Evolutionary conservation across 2,329 filamentous ascomycete species (phyloP).

Genomic region (Colletotrichum musae): DNA sequence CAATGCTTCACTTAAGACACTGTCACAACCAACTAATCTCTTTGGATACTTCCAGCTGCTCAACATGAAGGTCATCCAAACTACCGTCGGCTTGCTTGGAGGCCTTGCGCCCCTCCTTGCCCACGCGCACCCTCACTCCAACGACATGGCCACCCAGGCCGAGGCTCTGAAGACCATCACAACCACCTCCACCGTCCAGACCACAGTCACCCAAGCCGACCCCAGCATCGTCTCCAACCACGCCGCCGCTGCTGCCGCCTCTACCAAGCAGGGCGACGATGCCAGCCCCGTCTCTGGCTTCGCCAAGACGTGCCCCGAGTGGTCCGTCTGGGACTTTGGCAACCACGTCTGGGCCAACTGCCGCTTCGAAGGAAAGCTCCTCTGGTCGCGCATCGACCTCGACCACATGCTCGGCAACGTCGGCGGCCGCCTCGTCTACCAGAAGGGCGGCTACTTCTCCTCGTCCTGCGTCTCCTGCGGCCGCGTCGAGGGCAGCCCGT

Average conservation of each 20-base stretch:
- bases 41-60: background rate
- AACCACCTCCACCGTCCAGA: background rate
- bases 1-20: background rate
- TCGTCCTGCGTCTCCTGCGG: conserved; percentile 17
- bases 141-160: background rate
- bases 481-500: background rate
- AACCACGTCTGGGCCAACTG: conserved; percentile 21
- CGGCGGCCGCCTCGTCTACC: conserved; percentile 25
- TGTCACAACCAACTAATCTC: background rate
- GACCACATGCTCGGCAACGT: conserved; percentile 33
- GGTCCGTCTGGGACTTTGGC: conserved; percentile 22
- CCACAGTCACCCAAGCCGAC: background rate
- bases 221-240: background rate
- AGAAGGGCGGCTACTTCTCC: conserved; percentile 13
- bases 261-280: background rate
- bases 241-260: background rate
- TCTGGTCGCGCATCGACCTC: conserved; percentile 26
- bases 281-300: conserved; percentile 1
- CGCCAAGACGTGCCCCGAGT: conserved; percentile 21
- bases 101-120: background rate
- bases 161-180: background rate
- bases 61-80: background rate
- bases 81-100: background rate
- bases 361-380: background rate
- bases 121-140: background rate